Base-by-base conservation (phyloP, 257 asterid genomes). In the Jaltomata sinuosa region DNA sequence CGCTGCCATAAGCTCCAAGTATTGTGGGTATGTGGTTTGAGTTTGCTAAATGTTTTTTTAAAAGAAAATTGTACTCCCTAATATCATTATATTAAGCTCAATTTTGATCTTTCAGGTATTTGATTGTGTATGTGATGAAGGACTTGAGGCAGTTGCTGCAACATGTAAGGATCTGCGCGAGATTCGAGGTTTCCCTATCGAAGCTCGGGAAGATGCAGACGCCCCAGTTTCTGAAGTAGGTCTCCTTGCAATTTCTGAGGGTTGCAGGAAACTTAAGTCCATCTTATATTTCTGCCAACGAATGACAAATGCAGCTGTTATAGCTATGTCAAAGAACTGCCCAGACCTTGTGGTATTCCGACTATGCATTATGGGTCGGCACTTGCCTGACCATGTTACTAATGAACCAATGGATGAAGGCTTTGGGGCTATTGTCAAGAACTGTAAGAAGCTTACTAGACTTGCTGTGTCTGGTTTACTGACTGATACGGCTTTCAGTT, bases 381-480 rank as follows among this genome's bases (percentile, higher is more conserved):
- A 85, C 79, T 83, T 83, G 45, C 93, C 90, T 11, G 93, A 91
- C 71, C 91, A 85, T 36, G 16, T 79, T 29, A 91, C 92, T 19
- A 87, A 90, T n/a, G 89, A 88, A 57, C 87, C 93, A 21, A 91
- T 91, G 93, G 93, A 91, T 57, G 93, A 91, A 87, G 93, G 93
- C 40, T 91, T 91, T 64, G 92, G 90, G 18, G 92, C 93, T 76
- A 91, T 91, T 83, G 93, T 91, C 81, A 89, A 87, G 90, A 91
- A 91, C 81, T 91, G 93, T 86, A 87, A 91, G 88, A 91, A 91
- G 83, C 92, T 91, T 32, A 89, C 92, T 19, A 84, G 93, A 40
- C 93, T 91, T 19, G 87, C 93, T 31, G 88, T 85, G 49, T 91
- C 93, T 61, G 93, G 93, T 36, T 83, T 91, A 59, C 47, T 91